These are phyloP conservation scores for Phaffia tasmanica DNA, from an alignment of 768 basidiomycete species.

Conservation along the genomic window DNA sequence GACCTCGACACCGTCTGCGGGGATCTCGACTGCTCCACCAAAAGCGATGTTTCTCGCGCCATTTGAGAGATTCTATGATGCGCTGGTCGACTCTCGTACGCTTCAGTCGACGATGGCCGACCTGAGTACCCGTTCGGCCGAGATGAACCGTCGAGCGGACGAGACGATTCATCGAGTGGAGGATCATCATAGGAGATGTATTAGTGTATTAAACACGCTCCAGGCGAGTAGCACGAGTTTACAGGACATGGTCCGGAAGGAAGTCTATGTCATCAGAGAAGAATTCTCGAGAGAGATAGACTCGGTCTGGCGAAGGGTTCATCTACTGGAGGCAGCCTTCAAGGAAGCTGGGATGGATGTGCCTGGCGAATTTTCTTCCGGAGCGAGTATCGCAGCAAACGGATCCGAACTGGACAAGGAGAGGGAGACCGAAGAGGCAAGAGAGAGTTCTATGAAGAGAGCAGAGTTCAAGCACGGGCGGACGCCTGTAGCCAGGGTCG, in stretches of 20 bases:
- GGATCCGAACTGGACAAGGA: too few relatives aligned
- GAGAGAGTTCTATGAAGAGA: too few relatives aligned
- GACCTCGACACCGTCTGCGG: background rate
- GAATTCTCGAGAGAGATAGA: conserved; percentile 18
- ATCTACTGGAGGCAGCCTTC: conserved; percentile 9
- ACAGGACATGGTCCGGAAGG: conserved; percentile 24
- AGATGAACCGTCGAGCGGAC: conserved; percentile 8
- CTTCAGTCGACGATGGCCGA: conserved; percentile 65
- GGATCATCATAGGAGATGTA: conserved; percentile 6
- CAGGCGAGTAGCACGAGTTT: conserved; percentile 19
- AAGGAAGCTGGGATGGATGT: conserved; percentile 3
- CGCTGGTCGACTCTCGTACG: conserved; percentile 65
- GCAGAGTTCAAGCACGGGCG: too few relatives aligned
- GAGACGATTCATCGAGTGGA: conserved; percentile 9
- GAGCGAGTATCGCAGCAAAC: too few relatives aligned
- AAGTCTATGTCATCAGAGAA: conserved; percentile 20
- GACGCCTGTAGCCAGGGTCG: too few relatives aligned
- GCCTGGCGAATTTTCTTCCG: background rate
- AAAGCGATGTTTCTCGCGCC: conserved; percentile 69
- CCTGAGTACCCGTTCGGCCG: conserved; percentile 31
- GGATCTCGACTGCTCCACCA: background rate
- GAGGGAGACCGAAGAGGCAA: too few relatives aligned
- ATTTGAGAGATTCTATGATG: conserved; percentile 74
- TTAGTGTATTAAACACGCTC: conserved; percentile 19
- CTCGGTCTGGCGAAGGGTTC: background rate